A percentile compares a stretch with the other conserved stretches of the same genome.
Evolutionary conservation across 192 early-diverging fungal genomes (phyloP).

Genomic region (Phlyctochytrium planicorne): DNA sequence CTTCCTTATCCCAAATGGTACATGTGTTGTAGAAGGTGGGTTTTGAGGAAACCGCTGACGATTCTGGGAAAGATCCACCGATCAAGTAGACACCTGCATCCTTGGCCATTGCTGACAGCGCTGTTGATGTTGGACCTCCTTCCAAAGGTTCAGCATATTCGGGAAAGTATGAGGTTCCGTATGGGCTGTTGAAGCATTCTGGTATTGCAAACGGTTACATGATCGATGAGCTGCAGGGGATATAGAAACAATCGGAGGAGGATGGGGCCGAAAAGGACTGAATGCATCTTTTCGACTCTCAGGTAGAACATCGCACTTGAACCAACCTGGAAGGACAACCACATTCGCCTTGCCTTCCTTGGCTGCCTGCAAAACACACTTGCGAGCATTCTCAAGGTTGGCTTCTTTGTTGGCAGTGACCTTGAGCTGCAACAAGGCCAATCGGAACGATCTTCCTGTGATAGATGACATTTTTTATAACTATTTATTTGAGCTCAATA

Average conservation of each 20-base stretch:
- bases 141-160: constrained; percentile 84
- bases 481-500: too few relatives aligned
- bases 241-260: neutral
- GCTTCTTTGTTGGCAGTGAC: constrained; percentile 72
- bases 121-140: constrained; percentile 66
- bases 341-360: constrained; percentile 83
- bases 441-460: too few relatives aligned
- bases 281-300: neutral
- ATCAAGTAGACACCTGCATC: constrained; percentile 82
- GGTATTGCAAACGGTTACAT: constrained; percentile 24
- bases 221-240: constrained; percentile 1
- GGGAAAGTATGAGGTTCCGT: constrained; percentile 89
- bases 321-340: constrained; percentile 72
- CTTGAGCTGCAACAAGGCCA: constrained; percentile 69
- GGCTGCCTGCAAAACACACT: constrained; percentile 81
- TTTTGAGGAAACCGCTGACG: constrained; percentile 11
- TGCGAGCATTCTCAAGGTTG: constrained; percentile 77
- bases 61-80: constrained; percentile 88
- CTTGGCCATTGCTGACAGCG: constrained; percentile 81
- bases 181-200: constrained; percentile 99
- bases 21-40: constrained; percentile 46
- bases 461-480: too few relatives aligned
- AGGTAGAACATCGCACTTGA: neutral
- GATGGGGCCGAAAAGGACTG: constrained; percentile 6
- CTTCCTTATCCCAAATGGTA: constrained; percentile 39